Conservation (phyloP, 1,139 yeast species). For the Hanseniaspora uvarum region DNA sequence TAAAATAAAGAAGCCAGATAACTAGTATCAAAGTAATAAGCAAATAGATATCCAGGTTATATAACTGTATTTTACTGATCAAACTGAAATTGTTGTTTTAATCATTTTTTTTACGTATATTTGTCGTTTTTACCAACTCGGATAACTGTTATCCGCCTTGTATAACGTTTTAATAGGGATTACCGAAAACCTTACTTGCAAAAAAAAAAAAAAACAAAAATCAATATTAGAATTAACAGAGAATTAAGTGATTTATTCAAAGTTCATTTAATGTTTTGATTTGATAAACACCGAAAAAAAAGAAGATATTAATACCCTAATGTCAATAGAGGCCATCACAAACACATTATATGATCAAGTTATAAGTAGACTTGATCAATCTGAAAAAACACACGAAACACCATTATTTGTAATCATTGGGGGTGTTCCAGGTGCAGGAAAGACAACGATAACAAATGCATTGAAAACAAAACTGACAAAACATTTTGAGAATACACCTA, state of each 20-base stretch:
- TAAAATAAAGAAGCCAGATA: background rate
- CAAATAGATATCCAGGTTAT: no score
- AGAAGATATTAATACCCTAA: background rate
- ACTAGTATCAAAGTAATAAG: background rate
- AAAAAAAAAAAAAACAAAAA: background rate
- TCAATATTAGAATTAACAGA: background rate
- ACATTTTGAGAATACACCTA: conserved; percentile 19
- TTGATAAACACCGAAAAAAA: background rate
- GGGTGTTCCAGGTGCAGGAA: conserved; percentile 11
- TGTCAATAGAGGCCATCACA: background rate
- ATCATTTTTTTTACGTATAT: background rate
- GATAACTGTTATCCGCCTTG: conserved; percentile 12
- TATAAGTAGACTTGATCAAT: background rate
- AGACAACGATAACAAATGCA: background rate
- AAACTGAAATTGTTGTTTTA: no score
- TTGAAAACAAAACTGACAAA: background rate
- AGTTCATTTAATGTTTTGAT: background rate
- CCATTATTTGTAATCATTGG: conserved; percentile 5
- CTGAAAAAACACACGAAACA: background rate
- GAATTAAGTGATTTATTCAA: background rate
- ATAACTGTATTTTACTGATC: no score
- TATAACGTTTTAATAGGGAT: background rate
- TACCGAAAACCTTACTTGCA: background rate
- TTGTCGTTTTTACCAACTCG: background rate
- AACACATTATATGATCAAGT: background rate